Conservation (phyloP, 805 yeast species). For the Saturnispora sekii region DNA sequence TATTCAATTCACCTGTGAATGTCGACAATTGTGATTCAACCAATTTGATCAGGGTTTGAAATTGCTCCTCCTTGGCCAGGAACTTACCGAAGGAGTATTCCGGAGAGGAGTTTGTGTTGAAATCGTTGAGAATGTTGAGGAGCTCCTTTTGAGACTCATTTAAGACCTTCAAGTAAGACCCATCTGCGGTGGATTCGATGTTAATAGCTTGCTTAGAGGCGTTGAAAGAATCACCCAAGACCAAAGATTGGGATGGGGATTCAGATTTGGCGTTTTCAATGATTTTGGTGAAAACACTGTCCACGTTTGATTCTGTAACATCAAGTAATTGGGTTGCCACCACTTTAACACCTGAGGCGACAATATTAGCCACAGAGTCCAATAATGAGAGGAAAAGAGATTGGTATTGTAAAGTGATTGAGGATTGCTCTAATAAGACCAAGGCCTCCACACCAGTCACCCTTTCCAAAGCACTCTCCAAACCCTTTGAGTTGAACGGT, state of each 20-base stretch:
- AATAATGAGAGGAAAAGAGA: slow-evolving; percentile 63
- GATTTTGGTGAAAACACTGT: slow-evolving; percentile 7
- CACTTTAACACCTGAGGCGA: slow-evolving; percentile 39
- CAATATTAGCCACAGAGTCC: slow-evolving; percentile 40
- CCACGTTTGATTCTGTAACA: slow-evolving; percentile 32
- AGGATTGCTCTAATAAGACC: slow-evolving; percentile 59
- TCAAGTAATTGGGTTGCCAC: slow-evolving; percentile 47
- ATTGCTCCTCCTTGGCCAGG: slow-evolving; percentile 46
- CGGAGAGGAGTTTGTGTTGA: slow-evolving; percentile 57
- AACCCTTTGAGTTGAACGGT: slow-evolving; percentile 54
- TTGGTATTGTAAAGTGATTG: slow-evolving; percentile 28
- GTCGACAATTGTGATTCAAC: slow-evolving; percentile 38
- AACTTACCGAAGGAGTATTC: slow-evolving; percentile 83
- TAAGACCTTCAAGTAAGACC: slow-evolving; percentile 68
- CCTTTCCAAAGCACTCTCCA: slow-evolving; percentile 32
- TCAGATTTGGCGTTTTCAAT: slow-evolving; percentile 28
- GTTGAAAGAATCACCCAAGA: slow-evolving; percentile 39
- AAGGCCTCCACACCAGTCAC: slow-evolving; percentile 22
- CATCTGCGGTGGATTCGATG: slow-evolving; percentile 51
- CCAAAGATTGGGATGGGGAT: slow-evolving; percentile 52
- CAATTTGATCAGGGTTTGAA: slow-evolving; percentile 33
- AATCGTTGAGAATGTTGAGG: slow-evolving; percentile 41
- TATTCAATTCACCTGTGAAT: slow-evolving; percentile 41
- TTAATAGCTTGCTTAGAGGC: slow-evolving; percentile 24
- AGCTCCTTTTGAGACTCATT: slow-evolving; percentile 43